Conservation (phyloP, 495 filamentous ascomycete genomes). For the Xylaria venustula region DNA sequence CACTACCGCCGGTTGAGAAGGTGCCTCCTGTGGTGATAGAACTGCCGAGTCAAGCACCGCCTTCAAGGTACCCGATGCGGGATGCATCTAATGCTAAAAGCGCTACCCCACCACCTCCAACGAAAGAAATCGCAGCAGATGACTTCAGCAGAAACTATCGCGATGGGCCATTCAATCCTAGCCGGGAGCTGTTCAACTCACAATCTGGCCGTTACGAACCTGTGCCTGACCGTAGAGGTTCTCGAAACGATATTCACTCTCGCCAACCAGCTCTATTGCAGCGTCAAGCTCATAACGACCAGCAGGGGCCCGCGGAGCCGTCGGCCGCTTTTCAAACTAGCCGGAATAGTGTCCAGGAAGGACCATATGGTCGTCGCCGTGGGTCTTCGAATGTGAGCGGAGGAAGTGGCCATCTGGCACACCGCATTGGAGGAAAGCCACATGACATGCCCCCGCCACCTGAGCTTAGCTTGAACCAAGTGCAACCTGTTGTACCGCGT, state of each 20-base stretch:
- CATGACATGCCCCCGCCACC: conserved; percentile 45
- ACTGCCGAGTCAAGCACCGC: conserved; percentile 19
- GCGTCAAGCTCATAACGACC: conserved; percentile 56
- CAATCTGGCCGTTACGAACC: conserved; percentile 93
- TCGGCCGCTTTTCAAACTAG: conserved; percentile 89
- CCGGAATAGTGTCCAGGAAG: conserved; percentile 66
- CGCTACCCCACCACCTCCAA: conserved; percentile 43
- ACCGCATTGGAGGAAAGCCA: conserved; percentile 39
- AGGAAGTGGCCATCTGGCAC: conserved; percentile 69
- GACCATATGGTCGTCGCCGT: conserved; percentile 72
- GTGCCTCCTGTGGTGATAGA: conserved; percentile 66
- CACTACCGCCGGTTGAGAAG: conserved; percentile 80
- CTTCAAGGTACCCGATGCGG: conserved; percentile 30
- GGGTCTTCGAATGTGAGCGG: conserved; percentile 95
- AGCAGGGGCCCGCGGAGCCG: conserved; percentile 77
- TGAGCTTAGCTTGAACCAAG: conserved; percentile 17
- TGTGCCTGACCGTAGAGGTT: conserved; percentile 71
- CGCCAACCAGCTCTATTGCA: conserved; percentile 81
- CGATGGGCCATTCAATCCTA: conserved; percentile 57
- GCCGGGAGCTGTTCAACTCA: conserved; percentile 86
- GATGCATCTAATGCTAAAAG: conserved; percentile 34
- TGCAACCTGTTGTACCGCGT: conserved; percentile 42
- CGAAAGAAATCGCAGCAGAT: conserved; percentile 87
- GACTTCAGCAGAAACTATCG: conserved; percentile 88
- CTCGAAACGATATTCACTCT: conserved; percentile 63